These are phyloP conservation scores for Salix suchowensis DNA, from an alignment of 345 rosid species.

Conservation along the genomic window DNA sequence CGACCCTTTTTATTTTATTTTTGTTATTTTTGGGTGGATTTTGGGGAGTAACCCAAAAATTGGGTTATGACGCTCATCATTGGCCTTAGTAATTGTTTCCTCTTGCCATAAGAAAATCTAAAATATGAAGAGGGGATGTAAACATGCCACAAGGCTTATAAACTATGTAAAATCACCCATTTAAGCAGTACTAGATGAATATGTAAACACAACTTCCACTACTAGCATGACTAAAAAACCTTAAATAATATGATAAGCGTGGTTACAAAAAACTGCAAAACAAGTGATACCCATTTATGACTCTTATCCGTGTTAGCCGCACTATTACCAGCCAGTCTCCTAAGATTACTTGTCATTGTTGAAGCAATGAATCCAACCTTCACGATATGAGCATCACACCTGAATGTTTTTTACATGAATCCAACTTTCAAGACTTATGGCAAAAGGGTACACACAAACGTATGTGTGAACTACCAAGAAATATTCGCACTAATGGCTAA, in stretches of 20 bases:
- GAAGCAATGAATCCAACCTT: not conserved
- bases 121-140: not conserved
- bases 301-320: constrained; percentile 35
- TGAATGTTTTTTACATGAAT: not conserved
- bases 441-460: no score
- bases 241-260: not conserved
- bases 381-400: not conserved
- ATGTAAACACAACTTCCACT: not conserved
- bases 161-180: not conserved
- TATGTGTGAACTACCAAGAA: no score
- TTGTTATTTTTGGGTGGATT: no score
- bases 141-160: not conserved
- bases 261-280: not conserved
- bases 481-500: no score
- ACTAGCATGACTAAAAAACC: not conserved
- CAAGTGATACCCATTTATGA: not conserved
- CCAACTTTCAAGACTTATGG: no score
- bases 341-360: constrained; percentile 13
- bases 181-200: not conserved
- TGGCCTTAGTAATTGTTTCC: constrained; percentile 41
- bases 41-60: no score
- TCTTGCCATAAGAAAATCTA: constrained; percentile 30
- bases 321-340: constrained; percentile 58
- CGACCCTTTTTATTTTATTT: no score
- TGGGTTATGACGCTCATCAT: constrained; percentile 35